phyloP scores from a whole-genome alignment of 345 rosid genomes.

The Dipteronia dyeriana region DNA sequence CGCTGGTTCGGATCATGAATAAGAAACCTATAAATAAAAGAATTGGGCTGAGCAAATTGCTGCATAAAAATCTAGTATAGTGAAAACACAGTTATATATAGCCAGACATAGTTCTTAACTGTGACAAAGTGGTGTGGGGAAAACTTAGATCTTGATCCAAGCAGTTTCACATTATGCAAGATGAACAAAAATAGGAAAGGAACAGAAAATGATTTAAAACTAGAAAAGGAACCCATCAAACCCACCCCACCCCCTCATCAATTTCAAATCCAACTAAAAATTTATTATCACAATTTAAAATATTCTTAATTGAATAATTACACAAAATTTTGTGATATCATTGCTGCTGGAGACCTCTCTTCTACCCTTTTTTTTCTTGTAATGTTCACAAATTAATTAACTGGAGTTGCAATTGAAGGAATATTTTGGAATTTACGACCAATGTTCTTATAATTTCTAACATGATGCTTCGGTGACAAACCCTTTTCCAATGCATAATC shows the following conservation, averaged over 20 bases:
- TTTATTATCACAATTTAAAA: not conserved
- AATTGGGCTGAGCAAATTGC: constrained; percentile 13
- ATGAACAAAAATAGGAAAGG: not conserved
- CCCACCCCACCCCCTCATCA: not conserved
- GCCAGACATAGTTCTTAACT: not conserved
- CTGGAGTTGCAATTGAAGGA: not conserved
- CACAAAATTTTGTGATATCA: not conserved
- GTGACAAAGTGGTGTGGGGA: not conserved
- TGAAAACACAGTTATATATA: not conserved
- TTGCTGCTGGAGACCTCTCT: not conserved
- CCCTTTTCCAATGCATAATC: not conserved
- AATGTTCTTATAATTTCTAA: not conserved
- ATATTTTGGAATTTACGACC: not conserved
- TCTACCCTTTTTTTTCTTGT: not conserved
- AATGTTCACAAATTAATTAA: not conserved
- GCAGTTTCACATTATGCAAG: not conserved
- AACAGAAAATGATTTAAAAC: not conserved
- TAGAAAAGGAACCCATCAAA: not conserved
- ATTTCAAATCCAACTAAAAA: not conserved
- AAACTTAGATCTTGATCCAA: not conserved
- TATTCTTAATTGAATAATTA: not conserved
- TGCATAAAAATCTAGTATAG: not conserved
- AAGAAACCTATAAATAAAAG: constrained; percentile 53
- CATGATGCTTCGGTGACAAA: not conserved
- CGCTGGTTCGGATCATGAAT: constrained; percentile 65